Evolutionary conservation across 2,329 filamentous ascomycete species (phyloP).

Genomic region (Boeremia lycopersici): DNA sequence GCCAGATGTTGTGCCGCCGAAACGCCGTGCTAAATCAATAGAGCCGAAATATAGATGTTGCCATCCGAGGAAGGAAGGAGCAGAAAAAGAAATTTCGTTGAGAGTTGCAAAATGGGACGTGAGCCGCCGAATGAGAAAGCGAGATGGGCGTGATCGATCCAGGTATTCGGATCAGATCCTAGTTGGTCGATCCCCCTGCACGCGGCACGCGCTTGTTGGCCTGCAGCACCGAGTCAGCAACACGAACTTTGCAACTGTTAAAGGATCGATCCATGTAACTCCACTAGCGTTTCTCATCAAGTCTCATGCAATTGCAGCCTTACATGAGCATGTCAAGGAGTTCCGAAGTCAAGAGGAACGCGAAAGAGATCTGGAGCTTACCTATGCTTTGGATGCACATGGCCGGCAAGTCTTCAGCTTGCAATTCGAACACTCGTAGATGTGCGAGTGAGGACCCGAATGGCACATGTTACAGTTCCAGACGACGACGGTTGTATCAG

Average conservation of each 20-base stretch:
- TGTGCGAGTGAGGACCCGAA: conserved; percentile 57
- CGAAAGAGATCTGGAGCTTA: conserved; percentile 14
- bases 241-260: conserved; percentile 21
- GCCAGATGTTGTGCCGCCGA: conserved; percentile 29
- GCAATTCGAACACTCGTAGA: conserved; percentile 58
- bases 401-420: conserved; percentile 58
- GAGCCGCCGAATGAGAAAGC: conserved; percentile 21
- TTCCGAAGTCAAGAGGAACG: not conserved
- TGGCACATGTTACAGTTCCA: conserved; percentile 61
- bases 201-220: conserved; percentile 26
- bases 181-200: conserved; percentile 33
- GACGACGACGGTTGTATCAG: conserved; percentile 56
- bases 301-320: conserved; percentile 15
- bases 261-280: conserved; percentile 17
- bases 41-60: conserved; percentile 25
- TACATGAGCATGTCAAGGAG: not conserved
- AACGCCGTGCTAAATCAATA: conserved; percentile 48
- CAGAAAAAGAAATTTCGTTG: conserved; percentile 14
- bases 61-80: conserved; percentile 16
- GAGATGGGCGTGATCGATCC: conserved; percentile 20
- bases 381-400: conserved; percentile 53
- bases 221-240: conserved; percentile 34
- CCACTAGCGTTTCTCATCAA: conserved; percentile 6
- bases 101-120: conserved; percentile 14
- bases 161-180: conserved; percentile 21